A percentile compares a stretch with the other conserved stretches of the same genome.
Conservation (phyloP, 163 green algal species). For the Smithsoniella earleae region DNA sequence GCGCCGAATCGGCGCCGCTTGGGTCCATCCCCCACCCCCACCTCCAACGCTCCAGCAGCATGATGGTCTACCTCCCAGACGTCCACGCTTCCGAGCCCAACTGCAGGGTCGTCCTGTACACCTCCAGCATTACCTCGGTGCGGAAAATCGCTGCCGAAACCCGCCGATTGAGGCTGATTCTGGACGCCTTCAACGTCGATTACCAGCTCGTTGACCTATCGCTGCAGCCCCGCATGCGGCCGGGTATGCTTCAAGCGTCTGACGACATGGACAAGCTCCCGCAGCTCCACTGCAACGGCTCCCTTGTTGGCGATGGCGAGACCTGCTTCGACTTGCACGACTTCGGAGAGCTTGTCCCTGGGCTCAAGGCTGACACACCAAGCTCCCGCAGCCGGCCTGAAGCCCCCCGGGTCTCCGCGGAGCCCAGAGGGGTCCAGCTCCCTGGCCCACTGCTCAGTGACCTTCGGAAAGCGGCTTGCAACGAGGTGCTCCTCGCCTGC, state of each 20-base stretch:
- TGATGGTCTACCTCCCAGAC: not conserved
- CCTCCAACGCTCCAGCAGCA: not conserved
- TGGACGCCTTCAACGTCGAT: not conserved
- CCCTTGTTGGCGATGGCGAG: not conserved
- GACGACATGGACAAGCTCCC: not conserved
- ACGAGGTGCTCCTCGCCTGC: too few relatives aligned
- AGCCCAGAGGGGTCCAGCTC: too few relatives aligned
- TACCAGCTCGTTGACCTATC: not conserved
- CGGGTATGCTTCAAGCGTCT: not conserved
- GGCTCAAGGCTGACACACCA: too few relatives aligned
- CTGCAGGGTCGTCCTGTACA: not conserved
- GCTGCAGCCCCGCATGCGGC: not conserved
- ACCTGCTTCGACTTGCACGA: slow-evolving; percentile 14
- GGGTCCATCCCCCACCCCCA: too few relatives aligned
- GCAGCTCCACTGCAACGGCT: slow-evolving; percentile 7
- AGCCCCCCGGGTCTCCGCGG: too few relatives aligned
- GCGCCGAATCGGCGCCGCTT: not conserved
- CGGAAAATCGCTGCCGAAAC: not conserved
- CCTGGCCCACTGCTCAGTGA: too few relatives aligned
- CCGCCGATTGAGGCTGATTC: not conserved
- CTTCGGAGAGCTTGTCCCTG: not conserved
- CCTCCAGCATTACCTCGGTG: not conserved
- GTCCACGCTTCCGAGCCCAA: not conserved
- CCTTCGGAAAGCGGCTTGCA: too few relatives aligned
- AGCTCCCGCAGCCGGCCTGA: too few relatives aligned